Evolutionary conservation across 1,284 basidiomycete genomes (phyloP).

Genomic region (Moniliophthora roreri): DNA sequence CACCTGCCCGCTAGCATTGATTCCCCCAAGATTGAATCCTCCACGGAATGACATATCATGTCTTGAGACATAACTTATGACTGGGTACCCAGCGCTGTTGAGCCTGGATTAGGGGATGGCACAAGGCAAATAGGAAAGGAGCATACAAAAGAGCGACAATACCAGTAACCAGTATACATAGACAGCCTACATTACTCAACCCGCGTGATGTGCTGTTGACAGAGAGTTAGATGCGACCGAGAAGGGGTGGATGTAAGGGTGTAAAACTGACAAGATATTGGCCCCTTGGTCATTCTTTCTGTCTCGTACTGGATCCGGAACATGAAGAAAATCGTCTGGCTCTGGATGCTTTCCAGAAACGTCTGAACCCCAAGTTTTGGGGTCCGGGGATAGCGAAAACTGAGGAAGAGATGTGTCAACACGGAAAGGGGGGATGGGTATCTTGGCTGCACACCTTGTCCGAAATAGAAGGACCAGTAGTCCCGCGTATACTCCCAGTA

Average conservation of each 20-base stretch:
- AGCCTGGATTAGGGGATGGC: conserved; percentile 18
- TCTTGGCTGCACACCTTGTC: conserved; percentile 9
- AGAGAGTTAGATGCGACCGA: too few species aligned
- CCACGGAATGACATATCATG: conserved; percentile 30
- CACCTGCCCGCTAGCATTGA: conserved; percentile 70
- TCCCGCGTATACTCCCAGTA: neutral
- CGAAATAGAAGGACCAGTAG: conserved; percentile 7
- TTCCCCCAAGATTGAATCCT: conserved; percentile 77
- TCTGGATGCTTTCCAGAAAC: conserved; percentile 25
- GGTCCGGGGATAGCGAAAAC: conserved; percentile 29
- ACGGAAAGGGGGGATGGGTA: neutral
- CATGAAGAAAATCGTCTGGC: conserved; percentile 45
- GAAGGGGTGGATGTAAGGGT: too few species aligned
- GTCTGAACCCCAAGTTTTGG: conserved; percentile 24
- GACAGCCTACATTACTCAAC: conserved; percentile 65
- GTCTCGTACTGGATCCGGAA: conserved; percentile 38
- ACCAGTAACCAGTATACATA: conserved; percentile 46
- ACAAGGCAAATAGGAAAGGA: conserved; percentile 1
- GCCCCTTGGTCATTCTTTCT: conserved; percentile 32
- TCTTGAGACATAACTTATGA: conserved; percentile 38
- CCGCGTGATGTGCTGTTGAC: conserved; percentile 54
- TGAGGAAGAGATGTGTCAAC: conserved; percentile 8
- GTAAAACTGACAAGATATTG: too few species aligned
- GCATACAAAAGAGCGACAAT: conserved; percentile 57
- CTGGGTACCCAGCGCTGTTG: conserved; percentile 37